Evolutionary conservation across 116 monocot species (phyloP), one percentile per base, ranked within the genome.

Genomic region (Zostera marina): DNA sequence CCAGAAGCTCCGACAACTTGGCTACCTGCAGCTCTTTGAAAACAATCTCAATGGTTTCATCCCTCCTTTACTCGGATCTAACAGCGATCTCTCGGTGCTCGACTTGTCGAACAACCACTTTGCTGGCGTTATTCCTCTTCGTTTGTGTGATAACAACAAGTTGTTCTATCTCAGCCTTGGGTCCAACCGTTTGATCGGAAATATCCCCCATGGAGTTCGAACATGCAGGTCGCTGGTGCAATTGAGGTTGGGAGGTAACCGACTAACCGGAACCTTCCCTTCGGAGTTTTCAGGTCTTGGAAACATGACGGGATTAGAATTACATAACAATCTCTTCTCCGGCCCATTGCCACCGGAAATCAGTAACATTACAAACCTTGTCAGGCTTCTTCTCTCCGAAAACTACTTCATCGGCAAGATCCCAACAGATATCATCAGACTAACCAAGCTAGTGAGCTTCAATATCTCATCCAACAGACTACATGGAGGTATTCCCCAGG

Each of bases 391-490:
- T 51, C 63, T 90, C 42, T 78, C 78, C 41, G 57, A 72, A 16
- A 90, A 90, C 66, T 74, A 78, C 67, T 84, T 90, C 32, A 67
- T 74, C 19, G 90, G 90, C 8, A 46, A 76, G 39, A 71, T 90
- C 53, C 85, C 90, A 60, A 52, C 74, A 62, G 79, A 74, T 54
- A 76, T 90, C 44, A 79, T 81, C 22, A 61, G 54, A 48, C 22
- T 90, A 32, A 56, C 58, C 8, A 57, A 74, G 32, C 76, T 90
- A 22, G 77, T 68, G 1, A 70, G 51, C 72, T 81, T 90, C 59
- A 84, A 84, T 42, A 54, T 90, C 21, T 84, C 90, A 2, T 76
- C 74, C 0, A 90, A 90, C 64, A 69, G 62, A 52, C 65, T 90
- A 42, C 76, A 69, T 1, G 90, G 81, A 24, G 22, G 64, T 10